A percentile compares a stretch with the other conserved stretches of the same genome.
phyloP scores from a whole-genome alignment of 257 asterid genomes.

The Solanum ossicruentum region DNA sequence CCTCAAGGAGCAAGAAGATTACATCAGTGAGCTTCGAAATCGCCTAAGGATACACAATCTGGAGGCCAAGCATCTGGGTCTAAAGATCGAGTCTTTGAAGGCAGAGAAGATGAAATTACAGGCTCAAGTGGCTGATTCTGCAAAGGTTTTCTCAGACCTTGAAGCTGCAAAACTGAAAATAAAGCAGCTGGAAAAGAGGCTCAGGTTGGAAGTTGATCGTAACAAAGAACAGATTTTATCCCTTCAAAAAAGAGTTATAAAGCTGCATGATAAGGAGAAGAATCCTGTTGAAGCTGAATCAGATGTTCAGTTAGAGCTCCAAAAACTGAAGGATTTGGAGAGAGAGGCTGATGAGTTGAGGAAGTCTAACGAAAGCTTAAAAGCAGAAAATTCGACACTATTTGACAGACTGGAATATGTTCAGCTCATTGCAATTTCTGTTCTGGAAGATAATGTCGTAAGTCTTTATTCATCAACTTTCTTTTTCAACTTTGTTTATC shows the following conservation, averaged over 20 bases:
- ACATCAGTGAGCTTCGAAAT: conserved; percentile 63
- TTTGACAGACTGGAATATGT: conserved; percentile 34
- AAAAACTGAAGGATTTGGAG: conserved; percentile 29
- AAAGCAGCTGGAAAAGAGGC: conserved; percentile 41
- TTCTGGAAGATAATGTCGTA: conserved; percentile 52
- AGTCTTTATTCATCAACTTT: neutral
- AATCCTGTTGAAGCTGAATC: conserved; percentile 12
- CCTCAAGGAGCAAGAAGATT: conserved; percentile 70
- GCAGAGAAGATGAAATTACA: conserved; percentile 47
- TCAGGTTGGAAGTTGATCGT: conserved; percentile 46
- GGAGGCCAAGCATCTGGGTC: conserved; percentile 58
- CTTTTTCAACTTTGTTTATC: neutral
- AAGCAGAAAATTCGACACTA: conserved; percentile 44
- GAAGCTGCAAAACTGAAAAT: conserved; percentile 68
- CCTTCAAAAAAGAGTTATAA: conserved; percentile 62
- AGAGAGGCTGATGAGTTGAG: conserved; percentile 43
- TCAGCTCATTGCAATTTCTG: conserved; percentile 37
- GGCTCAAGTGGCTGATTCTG: conserved; percentile 51
- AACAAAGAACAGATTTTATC: conserved; percentile 53
- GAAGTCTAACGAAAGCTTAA: conserved; percentile 32
- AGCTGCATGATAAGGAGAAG: conserved; percentile 41
- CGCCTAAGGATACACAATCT: conserved; percentile 38
- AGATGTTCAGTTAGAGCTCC: conserved; percentile 16
- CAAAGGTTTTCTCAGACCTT: conserved; percentile 48
- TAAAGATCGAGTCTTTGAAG: conserved; percentile 60